phyloP scores from a whole-genome alignment of 2,329 filamentous ascomycete genomes.

The Pseudogymnoascus sp. region DNA sequence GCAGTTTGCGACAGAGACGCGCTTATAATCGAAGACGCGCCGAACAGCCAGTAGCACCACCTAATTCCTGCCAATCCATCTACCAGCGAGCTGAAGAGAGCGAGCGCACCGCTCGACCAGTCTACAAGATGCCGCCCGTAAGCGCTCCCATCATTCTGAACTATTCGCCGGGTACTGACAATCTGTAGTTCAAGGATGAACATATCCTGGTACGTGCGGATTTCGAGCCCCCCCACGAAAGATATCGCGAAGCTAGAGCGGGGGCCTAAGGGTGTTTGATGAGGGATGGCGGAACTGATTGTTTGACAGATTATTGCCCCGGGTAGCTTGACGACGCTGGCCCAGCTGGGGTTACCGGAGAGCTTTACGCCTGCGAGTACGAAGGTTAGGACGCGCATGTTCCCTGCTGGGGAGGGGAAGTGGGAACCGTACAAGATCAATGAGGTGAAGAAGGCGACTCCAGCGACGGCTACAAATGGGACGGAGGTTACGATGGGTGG shows the following conservation, averaged over 20 bases:
- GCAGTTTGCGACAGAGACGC: slow-evolving; percentile 8
- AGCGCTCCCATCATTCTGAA: background rate
- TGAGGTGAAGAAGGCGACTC: slow-evolving; percentile 44
- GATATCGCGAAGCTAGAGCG: background rate
- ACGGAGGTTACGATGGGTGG: slow-evolving; percentile 28
- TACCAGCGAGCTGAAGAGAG: background rate
- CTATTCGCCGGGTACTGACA: background rate
- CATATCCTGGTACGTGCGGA: slow-evolving; percentile 37
- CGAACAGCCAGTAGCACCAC: background rate
- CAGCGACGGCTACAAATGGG: slow-evolving; percentile 21
- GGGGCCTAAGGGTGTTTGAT: background rate
- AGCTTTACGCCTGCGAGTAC: slow-evolving; percentile 73
- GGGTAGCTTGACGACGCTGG: slow-evolving; percentile 28
- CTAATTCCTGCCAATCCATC: slow-evolving; percentile 2
- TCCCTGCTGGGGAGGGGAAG: slow-evolving; percentile 65
- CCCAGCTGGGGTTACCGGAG: slow-evolving; percentile 29
- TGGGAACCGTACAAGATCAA: slow-evolving; percentile 77
- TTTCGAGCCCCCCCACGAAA: background rate
- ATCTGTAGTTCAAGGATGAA: slow-evolving; percentile 39
- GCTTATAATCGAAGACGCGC: slow-evolving; percentile 8
- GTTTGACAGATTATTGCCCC: slow-evolving; percentile 36
- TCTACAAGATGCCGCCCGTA: slow-evolving; percentile 10
- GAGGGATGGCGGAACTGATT: background rate
- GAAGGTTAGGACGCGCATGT: slow-evolving; percentile 90
- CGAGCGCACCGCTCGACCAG: background rate